Evolutionary conservation across 2,329 filamentous ascomycete species (phyloP).

Genomic region (Alternaria atra): DNA sequence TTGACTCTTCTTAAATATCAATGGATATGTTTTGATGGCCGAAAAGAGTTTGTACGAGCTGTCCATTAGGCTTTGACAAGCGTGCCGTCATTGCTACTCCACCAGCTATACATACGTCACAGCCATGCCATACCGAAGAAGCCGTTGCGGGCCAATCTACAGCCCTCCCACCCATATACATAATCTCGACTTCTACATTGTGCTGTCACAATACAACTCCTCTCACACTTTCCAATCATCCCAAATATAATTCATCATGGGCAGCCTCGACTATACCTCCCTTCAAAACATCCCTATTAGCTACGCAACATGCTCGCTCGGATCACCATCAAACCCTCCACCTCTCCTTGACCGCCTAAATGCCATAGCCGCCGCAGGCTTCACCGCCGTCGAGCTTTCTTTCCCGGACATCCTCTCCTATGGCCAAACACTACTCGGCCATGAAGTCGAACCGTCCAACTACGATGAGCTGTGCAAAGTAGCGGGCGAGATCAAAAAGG

Average conservation of each 20-base stretch:
- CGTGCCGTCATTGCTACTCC: slow-evolving; percentile 25
- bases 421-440: slow-evolving; percentile 61
- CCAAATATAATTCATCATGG: slow-evolving; percentile 34
- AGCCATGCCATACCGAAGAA: slow-evolving; percentile 25
- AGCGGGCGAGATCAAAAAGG: slow-evolving; percentile 62
- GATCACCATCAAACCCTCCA: slow-evolving; percentile 50
- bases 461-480: slow-evolving; percentile 67
- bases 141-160: slow-evolving; percentile 6
- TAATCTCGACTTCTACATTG: neutral
- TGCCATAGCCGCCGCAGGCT: slow-evolving; percentile 71
- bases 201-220: neutral
- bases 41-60: neutral
- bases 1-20: neutral
- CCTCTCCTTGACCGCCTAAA: slow-evolving; percentile 68
- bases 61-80: neutral
- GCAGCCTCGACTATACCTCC: slow-evolving; percentile 43
- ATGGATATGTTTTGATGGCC: neutral
- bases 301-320: slow-evolving; percentile 67
- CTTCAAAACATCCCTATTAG: slow-evolving; percentile 58
- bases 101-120: slow-evolving; percentile 33
- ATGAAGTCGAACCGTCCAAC: slow-evolving; percentile 65
- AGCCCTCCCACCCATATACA: slow-evolving; percentile 1
- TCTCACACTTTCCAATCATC: neutral
- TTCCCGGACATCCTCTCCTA: slow-evolving; percentile 77
- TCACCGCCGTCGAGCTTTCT: slow-evolving; percentile 75